Evolutionary conservation across 2,329 filamentous ascomycete species (phyloP).

Genomic region (Sclerotinia minor): DNA sequence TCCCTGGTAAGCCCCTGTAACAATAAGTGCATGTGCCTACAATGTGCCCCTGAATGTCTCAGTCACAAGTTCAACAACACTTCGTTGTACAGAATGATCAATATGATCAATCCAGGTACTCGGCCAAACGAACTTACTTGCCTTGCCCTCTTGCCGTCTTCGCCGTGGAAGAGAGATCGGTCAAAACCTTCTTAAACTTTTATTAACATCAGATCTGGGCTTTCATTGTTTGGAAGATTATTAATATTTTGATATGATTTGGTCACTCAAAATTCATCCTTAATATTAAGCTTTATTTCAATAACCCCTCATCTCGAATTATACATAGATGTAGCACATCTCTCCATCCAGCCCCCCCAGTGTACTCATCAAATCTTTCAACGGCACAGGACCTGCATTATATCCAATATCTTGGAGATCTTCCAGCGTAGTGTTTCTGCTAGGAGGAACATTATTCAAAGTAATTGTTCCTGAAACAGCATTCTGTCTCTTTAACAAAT

Average conservation of each 20-base stretch:
- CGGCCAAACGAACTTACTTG: background rate
- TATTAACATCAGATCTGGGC: no score
- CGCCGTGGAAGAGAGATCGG: no score
- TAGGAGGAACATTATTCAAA: conserved; percentile 44
- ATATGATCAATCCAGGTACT: no score
- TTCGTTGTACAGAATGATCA: conserved; percentile 12
- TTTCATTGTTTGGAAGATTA: no score
- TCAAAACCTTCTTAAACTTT: no score
- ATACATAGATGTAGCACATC: conserved; percentile 49
- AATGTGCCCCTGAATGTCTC: conserved; percentile 25
- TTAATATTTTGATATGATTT: no score
- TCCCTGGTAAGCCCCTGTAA: background rate
- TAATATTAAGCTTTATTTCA: no score
- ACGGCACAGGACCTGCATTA: conserved; percentile 34
- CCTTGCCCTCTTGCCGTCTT: no score
- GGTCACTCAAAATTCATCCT: no score
- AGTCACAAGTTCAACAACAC: conserved; percentile 7
- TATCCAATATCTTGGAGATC: conserved; percentile 39
- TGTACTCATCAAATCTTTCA: conserved; percentile 45
- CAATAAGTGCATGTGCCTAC: conserved; percentile 20
- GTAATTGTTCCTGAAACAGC: conserved; percentile 44
- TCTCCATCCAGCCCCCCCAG: conserved; percentile 42
- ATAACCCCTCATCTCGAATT: background rate
- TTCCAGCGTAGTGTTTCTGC: conserved; percentile 46
- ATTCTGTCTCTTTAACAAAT: conserved; percentile 41